Conservation (phyloP, 1,284 basidiomycete species). For the Polyporus tsugae region DNA sequence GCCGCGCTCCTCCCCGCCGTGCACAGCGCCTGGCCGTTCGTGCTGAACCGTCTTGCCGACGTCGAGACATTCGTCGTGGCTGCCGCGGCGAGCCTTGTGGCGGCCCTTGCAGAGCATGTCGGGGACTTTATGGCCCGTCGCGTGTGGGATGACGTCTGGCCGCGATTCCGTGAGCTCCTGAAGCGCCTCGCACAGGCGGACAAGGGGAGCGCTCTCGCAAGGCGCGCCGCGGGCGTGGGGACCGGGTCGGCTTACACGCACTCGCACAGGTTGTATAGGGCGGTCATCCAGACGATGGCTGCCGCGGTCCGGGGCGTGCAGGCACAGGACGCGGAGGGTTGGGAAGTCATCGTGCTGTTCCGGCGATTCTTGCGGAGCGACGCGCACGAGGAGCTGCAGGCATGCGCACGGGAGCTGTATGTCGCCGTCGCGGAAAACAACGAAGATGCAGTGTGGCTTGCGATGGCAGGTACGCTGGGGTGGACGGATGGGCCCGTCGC, state of each 20-base stretch:
- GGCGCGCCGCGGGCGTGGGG: constrained; percentile 48
- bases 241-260: constrained; percentile 79
- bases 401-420: constrained; percentile 72
- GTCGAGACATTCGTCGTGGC: constrained; percentile 79
- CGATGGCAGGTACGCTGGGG: constrained; percentile 64
- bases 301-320: constrained; percentile 71
- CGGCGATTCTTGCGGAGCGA: constrained; percentile 75
- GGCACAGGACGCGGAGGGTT: constrained; percentile 72
- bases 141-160: constrained; percentile 93
- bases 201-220: constrained; percentile 66
- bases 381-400: constrained; percentile 79
- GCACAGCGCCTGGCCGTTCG: constrained; percentile 88
- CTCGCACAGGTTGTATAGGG: constrained; percentile 78
- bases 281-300: constrained; percentile 77
- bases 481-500: constrained; percentile 48
- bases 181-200: constrained; percentile 67
- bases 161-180: constrained; percentile 73
- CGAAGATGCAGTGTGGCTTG: constrained; percentile 85
- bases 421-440: constrained; percentile 65
- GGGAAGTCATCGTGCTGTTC: constrained; percentile 81
- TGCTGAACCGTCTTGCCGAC: constrained; percentile 84
- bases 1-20: constrained; percentile 83
- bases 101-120: constrained; percentile 69
- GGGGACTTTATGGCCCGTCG: constrained; percentile 86
- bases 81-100: constrained; percentile 76